Conservation (phyloP, 371 early-diverging fungal species). For the Amoeboaphelidium occidentale region DNA sequence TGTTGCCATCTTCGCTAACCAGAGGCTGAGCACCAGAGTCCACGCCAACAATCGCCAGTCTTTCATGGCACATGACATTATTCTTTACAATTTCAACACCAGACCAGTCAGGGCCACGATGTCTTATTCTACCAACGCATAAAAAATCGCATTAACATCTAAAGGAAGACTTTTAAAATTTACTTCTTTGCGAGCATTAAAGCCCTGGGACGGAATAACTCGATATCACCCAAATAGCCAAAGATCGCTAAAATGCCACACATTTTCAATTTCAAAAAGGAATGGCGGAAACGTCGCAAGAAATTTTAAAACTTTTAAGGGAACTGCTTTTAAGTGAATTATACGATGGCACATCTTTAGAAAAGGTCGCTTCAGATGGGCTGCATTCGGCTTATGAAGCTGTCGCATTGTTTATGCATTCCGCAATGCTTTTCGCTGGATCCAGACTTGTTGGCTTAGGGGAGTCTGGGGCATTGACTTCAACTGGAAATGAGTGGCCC, state of each 20-base stretch:
- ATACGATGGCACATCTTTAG: too few species aligned
- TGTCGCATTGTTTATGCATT: too few species aligned
- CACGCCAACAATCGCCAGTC: constrained; percentile 88
- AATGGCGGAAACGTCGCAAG: too few species aligned
- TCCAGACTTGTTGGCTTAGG: too few species aligned
- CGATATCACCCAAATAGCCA: constrained; percentile 50
- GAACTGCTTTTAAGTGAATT: too few species aligned
- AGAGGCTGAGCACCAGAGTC: constrained; percentile 85
- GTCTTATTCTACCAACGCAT: constrained; percentile 28
- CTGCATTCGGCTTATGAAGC: too few species aligned
- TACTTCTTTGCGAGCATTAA: constrained; percentile 68
- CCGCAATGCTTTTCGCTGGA: too few species aligned
- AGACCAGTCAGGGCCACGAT: constrained; percentile 93
- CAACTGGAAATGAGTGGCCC: too few species aligned
- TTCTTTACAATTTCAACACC: constrained; percentile 43
- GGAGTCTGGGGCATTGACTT: too few species aligned
- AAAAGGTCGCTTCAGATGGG: too few species aligned
- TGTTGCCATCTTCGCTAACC: constrained; percentile 51
- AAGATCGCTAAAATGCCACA: constrained; percentile 87
- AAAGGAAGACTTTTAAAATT: constrained; percentile 1
- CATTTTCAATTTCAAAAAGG: too few species aligned
- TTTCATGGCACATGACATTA: constrained; percentile 79
- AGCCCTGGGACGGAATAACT: constrained; percentile 52
- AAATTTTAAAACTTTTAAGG: too few species aligned
- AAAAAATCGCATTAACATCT: neutral